Base-by-base conservation (phyloP, 768 basidiomycete species). In the Boletus insuetus region DNA sequence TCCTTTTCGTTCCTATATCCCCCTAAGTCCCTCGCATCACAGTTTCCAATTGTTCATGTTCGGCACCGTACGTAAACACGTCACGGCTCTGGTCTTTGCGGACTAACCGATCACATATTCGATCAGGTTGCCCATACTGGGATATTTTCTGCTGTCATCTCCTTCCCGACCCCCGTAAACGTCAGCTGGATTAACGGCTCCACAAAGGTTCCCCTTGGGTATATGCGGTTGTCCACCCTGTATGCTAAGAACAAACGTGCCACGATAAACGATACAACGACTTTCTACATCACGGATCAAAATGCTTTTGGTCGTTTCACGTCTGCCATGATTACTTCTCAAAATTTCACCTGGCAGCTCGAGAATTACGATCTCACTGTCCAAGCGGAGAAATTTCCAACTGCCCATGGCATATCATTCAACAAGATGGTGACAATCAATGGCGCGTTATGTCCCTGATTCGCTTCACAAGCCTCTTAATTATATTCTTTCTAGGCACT, bases 341-440 rank as follows among this genome's bases (percentile, higher is more conserved):
- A 73, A 44, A 82, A 77, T 54, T 89, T 90, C 62, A 87, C 82
- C 1, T 91, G 88, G 87, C 75, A 77, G 51, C 69, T 91, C 40
- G 63, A 72, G 17, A 85, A 79, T 54, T 65, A 78, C n/a, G 77
- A 78, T 58, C 75, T 89, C 38, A 74, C 74, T 8, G 86, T 87
- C 12, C 82, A 83, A 50, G 87, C 88, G 3, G 71, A 80, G 56
- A 85, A 83, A 58, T 87, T 89, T 62, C 87, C 87, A 3, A 75
- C 79, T 4, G 81, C 85, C 4, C 83, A 84, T 62, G 83, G 83
- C 1, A 76, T 91, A 57, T 76, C 77, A 4, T 89, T 89, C 64
- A 72, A 81, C 64, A 89, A 90, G 70, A 65, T 72, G 4, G 50
- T 88, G 34, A 80, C 77, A 0, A 71, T 89, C 41, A 79, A 79